phyloP scores from a whole-genome alignment of 2,329 filamentous ascomycete species.

The Exophiala sp. region DNA sequence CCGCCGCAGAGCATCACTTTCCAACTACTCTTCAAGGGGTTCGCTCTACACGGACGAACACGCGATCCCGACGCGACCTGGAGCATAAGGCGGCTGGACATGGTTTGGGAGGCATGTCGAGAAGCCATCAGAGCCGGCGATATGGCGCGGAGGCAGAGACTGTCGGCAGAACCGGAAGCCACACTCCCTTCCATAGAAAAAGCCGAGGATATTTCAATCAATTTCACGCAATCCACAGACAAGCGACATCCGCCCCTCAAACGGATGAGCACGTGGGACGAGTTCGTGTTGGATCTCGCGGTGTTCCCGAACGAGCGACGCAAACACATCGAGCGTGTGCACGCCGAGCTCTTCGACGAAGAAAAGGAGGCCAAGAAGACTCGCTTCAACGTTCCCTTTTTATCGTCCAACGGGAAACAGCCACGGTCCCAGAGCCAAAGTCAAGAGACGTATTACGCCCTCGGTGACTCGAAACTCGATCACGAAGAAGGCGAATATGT shows the following conservation, averaged over 20 bases:
- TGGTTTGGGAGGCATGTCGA: conserved; percentile 64
- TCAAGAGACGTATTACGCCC: conserved; percentile 25
- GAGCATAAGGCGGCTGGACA: conserved; percentile 66
- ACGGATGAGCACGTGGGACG: conserved; percentile 25
- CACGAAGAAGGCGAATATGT: conserved; percentile 29
- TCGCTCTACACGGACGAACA: conserved; percentile 66
- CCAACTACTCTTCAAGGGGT: conserved; percentile 77
- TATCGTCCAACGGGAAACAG: not conserved
- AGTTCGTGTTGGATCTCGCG: conserved; percentile 27
- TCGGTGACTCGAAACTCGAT: conserved; percentile 24
- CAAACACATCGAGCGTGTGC: conserved; percentile 26
- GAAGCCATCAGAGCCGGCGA: conserved; percentile 32
- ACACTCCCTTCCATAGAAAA: conserved; percentile 16
- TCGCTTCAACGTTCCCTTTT: conserved; percentile 2
- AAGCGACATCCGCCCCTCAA: conserved; percentile 3
- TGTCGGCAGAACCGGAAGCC: not conserved
- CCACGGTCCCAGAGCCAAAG: not conserved
- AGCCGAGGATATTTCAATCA: conserved; percentile 9
- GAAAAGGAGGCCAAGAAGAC: conserved; percentile 11
- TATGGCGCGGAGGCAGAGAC: conserved; percentile 2
- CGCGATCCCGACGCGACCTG: conserved; percentile 59
- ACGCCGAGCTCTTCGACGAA: conserved; percentile 27
- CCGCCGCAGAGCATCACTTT: conserved; percentile 74
- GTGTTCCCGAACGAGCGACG: conserved; percentile 27
- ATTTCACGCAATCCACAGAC: not conserved